phyloP scores from a whole-genome alignment of 345 rosid genomes.

The Euphorbia lathyris region DNA sequence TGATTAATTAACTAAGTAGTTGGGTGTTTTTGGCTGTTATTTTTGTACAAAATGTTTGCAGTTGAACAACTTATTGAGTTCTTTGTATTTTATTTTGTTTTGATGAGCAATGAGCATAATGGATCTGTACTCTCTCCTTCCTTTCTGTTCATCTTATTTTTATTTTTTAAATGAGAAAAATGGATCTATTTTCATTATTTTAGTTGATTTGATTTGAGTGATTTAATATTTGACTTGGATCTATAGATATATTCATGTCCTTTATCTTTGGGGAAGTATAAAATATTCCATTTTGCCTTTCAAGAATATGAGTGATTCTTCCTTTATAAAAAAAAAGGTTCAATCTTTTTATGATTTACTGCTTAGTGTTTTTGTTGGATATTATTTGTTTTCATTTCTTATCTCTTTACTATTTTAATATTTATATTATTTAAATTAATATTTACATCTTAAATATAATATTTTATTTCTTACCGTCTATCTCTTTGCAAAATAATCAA shows the following conservation, averaged over 20 bases:
- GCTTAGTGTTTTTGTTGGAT: not conserved
- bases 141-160: not conserved
- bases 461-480: no score
- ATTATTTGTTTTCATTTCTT: no score
- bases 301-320: not conserved
- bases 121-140: conserved; percentile 17
- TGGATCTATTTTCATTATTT: not conserved
- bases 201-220: not conserved
- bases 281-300: conserved; percentile 6
- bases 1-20: no score
- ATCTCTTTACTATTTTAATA: no score
- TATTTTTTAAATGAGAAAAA: not conserved
- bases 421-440: no score
- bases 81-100: conserved; percentile 1
- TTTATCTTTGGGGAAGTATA: not conserved
- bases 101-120: conserved; percentile 5
- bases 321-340: not conserved
- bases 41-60: conserved; percentile 44
- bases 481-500: no score
- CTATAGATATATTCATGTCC: conserved; percentile 1
- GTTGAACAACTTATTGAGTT: conserved; percentile 33
- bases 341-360: not conserved
- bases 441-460: no score
- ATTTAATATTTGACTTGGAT: conserved; percentile 4
- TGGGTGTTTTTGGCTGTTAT: conserved; percentile 31